Evolutionary conservation across 1,284 basidiomycete species (phyloP), one percentile per base, ranked within the genome.

Genomic region (Apiotrichum domesticum): DNA sequence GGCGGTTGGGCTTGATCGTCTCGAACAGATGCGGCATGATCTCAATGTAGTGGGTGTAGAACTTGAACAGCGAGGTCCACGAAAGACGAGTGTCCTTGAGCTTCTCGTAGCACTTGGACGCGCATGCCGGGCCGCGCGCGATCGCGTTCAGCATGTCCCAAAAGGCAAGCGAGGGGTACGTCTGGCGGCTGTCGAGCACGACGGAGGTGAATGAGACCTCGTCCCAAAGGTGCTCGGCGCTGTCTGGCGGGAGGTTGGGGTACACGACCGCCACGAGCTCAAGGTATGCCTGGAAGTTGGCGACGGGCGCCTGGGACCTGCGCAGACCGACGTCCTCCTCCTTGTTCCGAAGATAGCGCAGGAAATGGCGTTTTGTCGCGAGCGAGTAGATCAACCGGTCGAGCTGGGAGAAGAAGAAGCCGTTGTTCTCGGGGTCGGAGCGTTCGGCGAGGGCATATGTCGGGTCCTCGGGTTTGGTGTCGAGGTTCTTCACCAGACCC

Each of bases 141-240:
- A 95, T 80, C n/a, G 91, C 90, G 4, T 83, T 79, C 21, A 95
- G 78, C 89, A 95, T 91, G 62, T 92, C 87, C 73, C 90, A 94
- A 57, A 93, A 79, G 0, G 90, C 87, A 63, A 84, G 84, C 21
- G 85, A 80, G 80, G 90, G 86, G 6, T 83, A 83, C 6, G 82
- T 72, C 57, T 90, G 85, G 50, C 87, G 83, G 4, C 82, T 79
- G 61, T 92, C 87, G 7, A 93, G 84, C 0, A 89, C 87, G 85
- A 90, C 93, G 55, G 89, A 86, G 46, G 93, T 78, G 74, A 96
- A 95, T 0, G 85, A 64, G 8, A 65, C 54, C 21, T 87, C 85
- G 33, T 87, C 85, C 92, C 92, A 96, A 66, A 90, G 90, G 62
- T 88, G 86, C 35, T 91, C 78, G 0, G 87, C 90, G 35, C 82